Percentiles rank a stretch among this genome's conserved stretches.
Evolutionary conservation across 2,329 filamentous ascomycete species (phyloP).

Genomic region (Aspergillus fumigatiaffinis): DNA sequence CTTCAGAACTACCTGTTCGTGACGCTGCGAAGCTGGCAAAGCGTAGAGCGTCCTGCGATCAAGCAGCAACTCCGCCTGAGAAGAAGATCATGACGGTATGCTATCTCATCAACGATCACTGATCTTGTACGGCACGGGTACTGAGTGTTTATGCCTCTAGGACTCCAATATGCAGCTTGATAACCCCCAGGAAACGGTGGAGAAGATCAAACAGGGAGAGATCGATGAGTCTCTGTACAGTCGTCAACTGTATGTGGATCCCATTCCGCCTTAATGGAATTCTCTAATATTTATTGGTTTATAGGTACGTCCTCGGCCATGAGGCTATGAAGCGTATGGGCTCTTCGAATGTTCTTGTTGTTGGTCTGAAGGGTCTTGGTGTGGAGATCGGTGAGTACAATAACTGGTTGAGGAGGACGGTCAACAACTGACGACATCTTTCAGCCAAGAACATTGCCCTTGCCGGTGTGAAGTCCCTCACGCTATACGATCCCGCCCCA

Average conservation of each 20-base stretch:
- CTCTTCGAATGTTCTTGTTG: conserved; percentile 87
- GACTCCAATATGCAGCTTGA: conserved; percentile 61
- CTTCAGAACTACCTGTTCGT: conserved; percentile 41
- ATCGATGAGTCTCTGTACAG: conserved; percentile 67
- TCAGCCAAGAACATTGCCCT: conserved; percentile 96
- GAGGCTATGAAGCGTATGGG: conserved; percentile 98
- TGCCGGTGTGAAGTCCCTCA: conserved; percentile 95
- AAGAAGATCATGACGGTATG: conserved; percentile 54
- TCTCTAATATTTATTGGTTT: background rate
- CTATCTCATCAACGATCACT: conserved; percentile 1
- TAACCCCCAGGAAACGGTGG: conserved; percentile 53
- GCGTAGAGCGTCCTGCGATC: conserved; percentile 48
- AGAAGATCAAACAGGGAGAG: conserved; percentile 60
- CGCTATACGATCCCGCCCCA: conserved; percentile 83
- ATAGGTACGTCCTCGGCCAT: conserved; percentile 65
- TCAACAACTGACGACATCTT: conserved; percentile 6
- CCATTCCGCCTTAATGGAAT: conserved; percentile 5
- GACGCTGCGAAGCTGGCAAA: conserved; percentile 49
- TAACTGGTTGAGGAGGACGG: background rate
- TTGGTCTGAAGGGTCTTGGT: conserved; percentile 88
- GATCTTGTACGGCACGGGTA: background rate
- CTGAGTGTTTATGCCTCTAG: conserved; percentile 25
- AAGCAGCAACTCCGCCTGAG: conserved; percentile 44
- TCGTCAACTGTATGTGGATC: conserved; percentile 50
- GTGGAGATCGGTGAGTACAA: conserved; percentile 69